Evolutionary conservation across 768 basidiomycete species (phyloP).

Genomic region (Mrakia gelida): DNA sequence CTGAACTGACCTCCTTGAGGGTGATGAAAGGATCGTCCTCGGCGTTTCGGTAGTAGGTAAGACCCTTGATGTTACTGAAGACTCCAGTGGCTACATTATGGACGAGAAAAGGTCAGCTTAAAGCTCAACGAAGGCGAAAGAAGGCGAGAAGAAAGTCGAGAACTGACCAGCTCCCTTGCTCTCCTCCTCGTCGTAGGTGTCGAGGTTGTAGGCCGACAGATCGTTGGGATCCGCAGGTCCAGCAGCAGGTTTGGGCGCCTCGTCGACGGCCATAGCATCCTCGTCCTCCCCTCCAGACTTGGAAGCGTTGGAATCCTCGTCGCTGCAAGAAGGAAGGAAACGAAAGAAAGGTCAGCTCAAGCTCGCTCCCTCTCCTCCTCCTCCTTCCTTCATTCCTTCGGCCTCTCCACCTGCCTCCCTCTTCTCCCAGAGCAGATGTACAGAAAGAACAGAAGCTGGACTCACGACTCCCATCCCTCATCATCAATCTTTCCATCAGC

Average conservation of each 20-base stretch:
- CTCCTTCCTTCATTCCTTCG: slow-evolving; percentile 33
- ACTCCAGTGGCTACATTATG: slow-evolving; percentile 53
- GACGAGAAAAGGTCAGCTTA: not conserved
- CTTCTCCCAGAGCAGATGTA: not conserved
- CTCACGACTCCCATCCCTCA: slow-evolving; percentile 83
- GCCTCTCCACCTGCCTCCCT: slow-evolving; percentile 34
- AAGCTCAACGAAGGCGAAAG: not conserved
- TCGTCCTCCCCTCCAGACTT: slow-evolving; percentile 36
- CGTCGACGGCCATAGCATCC: slow-evolving; percentile 36
- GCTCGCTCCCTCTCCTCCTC: not conserved
- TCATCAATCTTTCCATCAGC: slow-evolving; percentile 59
- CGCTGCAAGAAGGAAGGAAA: slow-evolving; percentile 35
- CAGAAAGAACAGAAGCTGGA: slow-evolving; percentile 37
- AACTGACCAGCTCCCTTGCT: slow-evolving; percentile 44
- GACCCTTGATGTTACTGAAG: slow-evolving; percentile 92
- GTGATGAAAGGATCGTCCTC: slow-evolving; percentile 96
- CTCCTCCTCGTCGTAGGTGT: slow-evolving; percentile 83
- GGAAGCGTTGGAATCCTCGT: slow-evolving; percentile 45
- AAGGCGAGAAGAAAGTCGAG: slow-evolving; percentile 34
- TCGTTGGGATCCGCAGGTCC: slow-evolving; percentile 55
- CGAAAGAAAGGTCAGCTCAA: slow-evolving; percentile 10
- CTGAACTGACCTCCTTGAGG: slow-evolving; percentile 69
- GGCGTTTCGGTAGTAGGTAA: slow-evolving; percentile 85
- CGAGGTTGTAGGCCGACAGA: slow-evolving; percentile 80
- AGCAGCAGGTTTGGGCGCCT: slow-evolving; percentile 33